These are phyloP conservation scores for Trifolium fragiferum DNA, from an alignment of 306 rosid species.

Conservation along the genomic window DNA sequence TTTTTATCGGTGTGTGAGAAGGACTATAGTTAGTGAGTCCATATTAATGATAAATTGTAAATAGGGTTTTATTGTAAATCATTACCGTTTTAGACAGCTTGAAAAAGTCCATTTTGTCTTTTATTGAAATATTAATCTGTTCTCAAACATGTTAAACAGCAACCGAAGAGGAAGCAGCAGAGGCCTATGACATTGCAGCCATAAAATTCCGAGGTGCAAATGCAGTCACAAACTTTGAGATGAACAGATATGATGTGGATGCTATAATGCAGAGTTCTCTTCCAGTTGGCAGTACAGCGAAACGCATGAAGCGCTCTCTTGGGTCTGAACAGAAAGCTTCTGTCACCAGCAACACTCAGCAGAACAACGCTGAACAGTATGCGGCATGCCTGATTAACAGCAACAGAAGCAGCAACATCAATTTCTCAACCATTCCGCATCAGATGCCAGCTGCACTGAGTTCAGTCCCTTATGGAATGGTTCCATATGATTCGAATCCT, in stretches of 20 bases:
- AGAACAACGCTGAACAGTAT: conserved; percentile 38
- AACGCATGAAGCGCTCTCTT: conserved; percentile 77
- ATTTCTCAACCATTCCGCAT: conserved; percentile 61
- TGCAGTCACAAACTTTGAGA: conserved; percentile 96
- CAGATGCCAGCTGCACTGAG: conserved; percentile 50
- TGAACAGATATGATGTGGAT: conserved; percentile 90
- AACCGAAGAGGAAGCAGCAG: conserved; percentile 96
- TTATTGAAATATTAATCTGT: neutral
- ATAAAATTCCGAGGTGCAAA: conserved; percentile 90
- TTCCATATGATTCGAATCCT: conserved; percentile 58
- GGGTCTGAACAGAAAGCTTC: conserved; percentile 68
- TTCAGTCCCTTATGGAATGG: conserved; percentile 63
- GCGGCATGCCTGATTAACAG: conserved; percentile 40
- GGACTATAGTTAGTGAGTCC: too few relatives aligned
- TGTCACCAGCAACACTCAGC: conserved; percentile 44
- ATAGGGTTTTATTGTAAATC: too few relatives aligned
- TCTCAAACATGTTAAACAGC: conserved; percentile 54
- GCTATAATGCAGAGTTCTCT: conserved; percentile 80
- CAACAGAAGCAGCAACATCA: conserved; percentile 57
- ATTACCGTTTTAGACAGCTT: too few relatives aligned
- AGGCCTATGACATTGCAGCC: conserved; percentile 95
- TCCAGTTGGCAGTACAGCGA: conserved; percentile 92
- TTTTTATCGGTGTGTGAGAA: too few relatives aligned
- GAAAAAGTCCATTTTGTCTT: neutral
- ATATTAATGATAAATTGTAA: too few relatives aligned